A percentile compares a stretch with the other conserved stretches of the same genome.
phyloP scores from a whole-genome alignment of 1,284 basidiomycete species.

The Lignosus rhinocerotis region DNA sequence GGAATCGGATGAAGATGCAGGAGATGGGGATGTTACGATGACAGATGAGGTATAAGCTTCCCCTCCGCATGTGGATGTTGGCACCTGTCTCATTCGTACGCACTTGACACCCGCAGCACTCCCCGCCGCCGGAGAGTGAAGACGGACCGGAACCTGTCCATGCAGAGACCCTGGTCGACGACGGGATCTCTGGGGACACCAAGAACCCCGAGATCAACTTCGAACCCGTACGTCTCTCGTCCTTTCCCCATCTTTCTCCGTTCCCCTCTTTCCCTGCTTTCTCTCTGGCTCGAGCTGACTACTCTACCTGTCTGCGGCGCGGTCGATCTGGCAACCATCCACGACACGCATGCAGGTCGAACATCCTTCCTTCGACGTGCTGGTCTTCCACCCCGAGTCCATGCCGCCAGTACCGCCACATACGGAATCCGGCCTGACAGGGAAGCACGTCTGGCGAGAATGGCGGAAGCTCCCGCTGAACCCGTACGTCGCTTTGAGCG shows the following conservation, averaged over 20 bases:
- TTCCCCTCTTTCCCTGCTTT: no score
- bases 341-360: slow-evolving; percentile 1
- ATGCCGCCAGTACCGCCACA: background rate
- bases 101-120: background rate
- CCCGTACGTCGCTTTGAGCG: slow-evolving; percentile 6
- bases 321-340: no score
- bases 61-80: background rate
- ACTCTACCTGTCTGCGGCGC: no score
- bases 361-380: slow-evolving; percentile 10
- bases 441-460: slow-evolving; percentile 4
- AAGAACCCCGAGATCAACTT: slow-evolving; percentile 12
- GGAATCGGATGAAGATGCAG: background rate
- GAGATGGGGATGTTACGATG: slow-evolving; percentile 7
- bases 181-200: slow-evolving; percentile 7
- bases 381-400: slow-evolving; percentile 8
- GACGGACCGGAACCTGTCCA: background rate
- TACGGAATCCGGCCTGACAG: background rate
- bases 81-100: background rate
- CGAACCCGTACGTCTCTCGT: slow-evolving; percentile 7
- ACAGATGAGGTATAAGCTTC: background rate
- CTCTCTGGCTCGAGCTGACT: background rate
- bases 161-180: slow-evolving; percentile 11
- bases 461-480: slow-evolving; percentile 12
- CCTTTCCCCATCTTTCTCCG: background rate
- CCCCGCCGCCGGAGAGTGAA: background rate